These are phyloP conservation scores for Coniferiporia weirii DNA, from an alignment of 1,284 basidiomycete species.

Conservation along the genomic window DNA sequence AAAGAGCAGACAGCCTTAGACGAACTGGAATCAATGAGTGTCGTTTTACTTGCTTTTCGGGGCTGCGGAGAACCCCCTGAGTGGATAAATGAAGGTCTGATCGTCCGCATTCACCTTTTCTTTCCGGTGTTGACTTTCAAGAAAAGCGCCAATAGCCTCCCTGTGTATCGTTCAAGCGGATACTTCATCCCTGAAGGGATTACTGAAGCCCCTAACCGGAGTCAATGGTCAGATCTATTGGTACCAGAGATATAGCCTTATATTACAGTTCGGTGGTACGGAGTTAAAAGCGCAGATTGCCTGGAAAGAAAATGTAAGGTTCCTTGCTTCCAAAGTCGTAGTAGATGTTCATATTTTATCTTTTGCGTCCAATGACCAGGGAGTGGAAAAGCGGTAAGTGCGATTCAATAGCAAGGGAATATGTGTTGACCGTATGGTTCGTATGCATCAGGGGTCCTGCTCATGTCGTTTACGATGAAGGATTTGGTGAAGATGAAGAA, in stretches of 20 bases:
- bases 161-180: neutral
- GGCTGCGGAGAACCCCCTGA: neutral
- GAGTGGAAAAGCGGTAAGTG: neutral
- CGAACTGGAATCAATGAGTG: neutral
- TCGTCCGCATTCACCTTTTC: neutral
- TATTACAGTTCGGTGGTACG: conserved; percentile 73
- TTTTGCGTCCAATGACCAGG: neutral
- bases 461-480: neutral
- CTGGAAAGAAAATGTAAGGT: conserved; percentile 24
- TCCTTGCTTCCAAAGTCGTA: neutral
- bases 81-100: neutral
- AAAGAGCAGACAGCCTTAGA: neutral
- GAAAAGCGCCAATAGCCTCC: too few species aligned
- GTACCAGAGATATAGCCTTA: conserved; percentile 77
- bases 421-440: neutral
- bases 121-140: neutral
- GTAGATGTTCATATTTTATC: neutral
- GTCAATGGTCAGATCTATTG: conserved; percentile 39
- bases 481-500: too few species aligned
- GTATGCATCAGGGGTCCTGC: neutral
- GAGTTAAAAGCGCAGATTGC: conserved; percentile 31
- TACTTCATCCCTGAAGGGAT: neutral
- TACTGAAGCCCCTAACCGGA: neutral
- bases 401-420: neutral
- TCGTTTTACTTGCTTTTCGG: neutral